These are phyloP conservation scores for Pythium sp. DNA, from an alignment of 352 stramenopile genomes.

Conservation along the genomic window DNA sequence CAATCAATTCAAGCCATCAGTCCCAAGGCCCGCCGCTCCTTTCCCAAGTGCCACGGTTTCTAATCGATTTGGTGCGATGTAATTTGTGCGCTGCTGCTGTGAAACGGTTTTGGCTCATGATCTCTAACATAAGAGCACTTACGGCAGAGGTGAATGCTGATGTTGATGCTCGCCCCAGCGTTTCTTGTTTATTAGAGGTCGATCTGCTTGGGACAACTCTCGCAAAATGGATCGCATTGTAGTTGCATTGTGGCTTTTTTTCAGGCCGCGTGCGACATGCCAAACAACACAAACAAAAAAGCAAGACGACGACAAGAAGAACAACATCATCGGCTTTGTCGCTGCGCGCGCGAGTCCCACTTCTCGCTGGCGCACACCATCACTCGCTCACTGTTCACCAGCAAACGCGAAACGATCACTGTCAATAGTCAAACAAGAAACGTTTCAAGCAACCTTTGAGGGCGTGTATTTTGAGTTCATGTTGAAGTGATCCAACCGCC, in stretches of 20 bases:
- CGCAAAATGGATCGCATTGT: background rate
- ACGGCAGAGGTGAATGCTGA: background rate
- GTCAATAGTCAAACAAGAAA: background rate
- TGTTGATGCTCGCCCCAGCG: background rate
- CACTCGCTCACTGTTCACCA: background rate
- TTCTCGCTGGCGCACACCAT: background rate
- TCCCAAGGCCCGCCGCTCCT: background rate
- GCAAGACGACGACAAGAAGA: background rate
- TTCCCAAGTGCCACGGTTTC: slow-evolving; percentile 8
- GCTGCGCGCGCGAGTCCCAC: background rate
- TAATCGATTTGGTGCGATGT: slow-evolving; percentile 10
- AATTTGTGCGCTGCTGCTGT: background rate
- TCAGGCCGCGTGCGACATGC: background rate
- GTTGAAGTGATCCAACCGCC: background rate
- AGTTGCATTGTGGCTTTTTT: background rate
- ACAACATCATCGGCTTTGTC: background rate
- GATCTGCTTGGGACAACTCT: background rate
- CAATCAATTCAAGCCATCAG: background rate
- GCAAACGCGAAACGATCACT: background rate
- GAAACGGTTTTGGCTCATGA: background rate
- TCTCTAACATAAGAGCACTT: background rate
- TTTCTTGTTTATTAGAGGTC: background rate
- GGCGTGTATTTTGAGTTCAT: background rate
- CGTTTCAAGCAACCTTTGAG: background rate
- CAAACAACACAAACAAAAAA: background rate